Percentiles rank a stretch among this genome's conserved stretches.
phyloP scores from a whole-genome alignment of 805 yeast species.

The Geotrichum ghanense region DNA sequence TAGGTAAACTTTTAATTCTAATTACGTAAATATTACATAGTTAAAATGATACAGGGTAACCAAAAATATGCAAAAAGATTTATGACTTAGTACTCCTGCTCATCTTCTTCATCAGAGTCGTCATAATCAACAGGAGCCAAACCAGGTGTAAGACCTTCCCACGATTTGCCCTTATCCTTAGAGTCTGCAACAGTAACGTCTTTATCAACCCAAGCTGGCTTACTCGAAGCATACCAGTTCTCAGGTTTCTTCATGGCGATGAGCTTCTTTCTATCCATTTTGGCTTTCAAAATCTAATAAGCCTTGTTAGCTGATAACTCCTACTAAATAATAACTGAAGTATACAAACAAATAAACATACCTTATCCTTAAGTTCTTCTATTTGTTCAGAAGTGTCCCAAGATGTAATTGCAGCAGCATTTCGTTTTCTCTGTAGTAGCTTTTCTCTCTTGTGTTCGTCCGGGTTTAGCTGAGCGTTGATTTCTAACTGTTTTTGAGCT shows the following conservation, averaged over 20 bases:
- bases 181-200: conserved; percentile 1
- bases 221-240: not conserved
- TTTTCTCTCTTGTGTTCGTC: not conserved
- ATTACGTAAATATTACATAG: too few species aligned
- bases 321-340: too few species aligned
- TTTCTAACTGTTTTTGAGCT: not conserved
- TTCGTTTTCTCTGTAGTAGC: not conserved
- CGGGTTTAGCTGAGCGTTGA: not conserved
- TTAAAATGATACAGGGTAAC: too few species aligned
- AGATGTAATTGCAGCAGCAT: not conserved
- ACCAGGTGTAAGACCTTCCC: conserved; percentile 19
- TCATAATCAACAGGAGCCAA: conserved; percentile 20
- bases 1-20: too few species aligned
- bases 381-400: not conserved
- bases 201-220: not conserved
- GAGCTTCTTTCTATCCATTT: not conserved
- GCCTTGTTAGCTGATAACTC: not conserved
- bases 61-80: too few species aligned
- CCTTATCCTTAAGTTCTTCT: not conserved
- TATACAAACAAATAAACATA: not conserved
- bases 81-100: too few species aligned
- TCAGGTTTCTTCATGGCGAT: not conserved
- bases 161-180: not conserved
- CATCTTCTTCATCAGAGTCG: conserved; percentile 14
- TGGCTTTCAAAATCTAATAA: not conserved